These are phyloP conservation scores for Metschnikowia lachancei DNA, from an alignment of 805 yeast species.

Conservation along the genomic window DNA sequence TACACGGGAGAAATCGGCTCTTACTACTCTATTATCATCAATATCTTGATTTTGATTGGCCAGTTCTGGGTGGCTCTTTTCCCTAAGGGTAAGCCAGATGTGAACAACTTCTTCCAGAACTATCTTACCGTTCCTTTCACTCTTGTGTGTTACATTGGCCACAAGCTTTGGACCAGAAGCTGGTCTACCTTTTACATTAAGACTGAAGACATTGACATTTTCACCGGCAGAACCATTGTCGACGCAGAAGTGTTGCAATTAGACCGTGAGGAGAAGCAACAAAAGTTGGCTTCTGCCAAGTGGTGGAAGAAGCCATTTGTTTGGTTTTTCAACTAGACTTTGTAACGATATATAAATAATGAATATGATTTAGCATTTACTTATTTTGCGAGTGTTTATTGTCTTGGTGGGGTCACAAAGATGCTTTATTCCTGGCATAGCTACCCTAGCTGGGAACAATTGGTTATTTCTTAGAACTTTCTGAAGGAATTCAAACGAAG, in stretches of 20 bases:
- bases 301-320: slow-evolving; percentile 19
- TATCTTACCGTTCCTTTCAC: slow-evolving; percentile 27
- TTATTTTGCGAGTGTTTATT: too few relatives aligned
- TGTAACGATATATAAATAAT: slow-evolving; percentile 3
- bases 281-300: slow-evolving; percentile 17
- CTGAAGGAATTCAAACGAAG: too few relatives aligned
- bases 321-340: slow-evolving; percentile 19
- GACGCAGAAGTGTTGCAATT: slow-evolving; percentile 26
- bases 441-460: too few relatives aligned
- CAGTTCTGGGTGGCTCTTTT: slow-evolving; percentile 46
- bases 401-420: too few relatives aligned
- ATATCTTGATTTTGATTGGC: slow-evolving; percentile 36
- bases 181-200: slow-evolving; percentile 23
- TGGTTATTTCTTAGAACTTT: too few relatives aligned
- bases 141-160: slow-evolving; percentile 24
- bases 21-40: slow-evolving; percentile 30
- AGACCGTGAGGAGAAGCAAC: slow-evolving; percentile 24
- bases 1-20: slow-evolving; percentile 44
- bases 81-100: slow-evolving; percentile 29
- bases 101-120: slow-evolving; percentile 30
- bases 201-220: slow-evolving; percentile 24
- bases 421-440: too few relatives aligned
- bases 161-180: slow-evolving; percentile 23
- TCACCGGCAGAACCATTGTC: slow-evolving; percentile 23
- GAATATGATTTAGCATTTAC: neutral